Base-by-base conservation (phyloP, 768 basidiomycete species). In the Mycena floridula region DNA sequence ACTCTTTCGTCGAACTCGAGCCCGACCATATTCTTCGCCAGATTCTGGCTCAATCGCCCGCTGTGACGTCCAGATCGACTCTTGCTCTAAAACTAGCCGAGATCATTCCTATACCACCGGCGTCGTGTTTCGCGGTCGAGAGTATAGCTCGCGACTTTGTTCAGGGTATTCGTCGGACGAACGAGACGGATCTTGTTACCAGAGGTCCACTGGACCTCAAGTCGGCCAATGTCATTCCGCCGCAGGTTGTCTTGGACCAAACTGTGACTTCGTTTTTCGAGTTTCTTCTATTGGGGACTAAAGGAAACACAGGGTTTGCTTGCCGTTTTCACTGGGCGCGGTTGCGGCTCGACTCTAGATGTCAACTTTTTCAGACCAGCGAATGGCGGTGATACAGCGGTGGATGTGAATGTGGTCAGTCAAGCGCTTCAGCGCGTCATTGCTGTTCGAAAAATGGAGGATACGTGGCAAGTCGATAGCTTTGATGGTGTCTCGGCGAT, bases 381-480 rank as follows among this genome's bases (percentile, higher is more conserved):
- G 60, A 50, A 49, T n/a, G 57, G 55, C 1, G 60, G 60, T 1
- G 59, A 59, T 30, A 59, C 59, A 2, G 57, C 53, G 37, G 58
- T 62, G 6, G 60, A 62, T 37, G 53, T 59, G 5, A 62, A 62
- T 40, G 60, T 57, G 28, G 58, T 59, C 24, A 51, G 53, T 18
- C 51, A 56, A 25, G 48, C 51, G 3, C 46, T 59, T 5, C 44
- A 59, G 21, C 50, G 47, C 22, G 41, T 57, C 21, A 58, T 58
- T 22, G 43, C 30, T 3, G 25, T 32, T 12, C 53, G 60, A 13
- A 52, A 54, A 32, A 36, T 28, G 0, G 60, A 62, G 42, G 50
- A 57, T 32, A 62, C 60, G 1, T 62, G 60, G 60, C 53, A 59
- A 38, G 45, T 62, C 1, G 60, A 62, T 32, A 46, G 46, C 24